Base-by-base conservation (phyloP, 345 rosid species). In the Pseudoturritis turrita region DNA sequence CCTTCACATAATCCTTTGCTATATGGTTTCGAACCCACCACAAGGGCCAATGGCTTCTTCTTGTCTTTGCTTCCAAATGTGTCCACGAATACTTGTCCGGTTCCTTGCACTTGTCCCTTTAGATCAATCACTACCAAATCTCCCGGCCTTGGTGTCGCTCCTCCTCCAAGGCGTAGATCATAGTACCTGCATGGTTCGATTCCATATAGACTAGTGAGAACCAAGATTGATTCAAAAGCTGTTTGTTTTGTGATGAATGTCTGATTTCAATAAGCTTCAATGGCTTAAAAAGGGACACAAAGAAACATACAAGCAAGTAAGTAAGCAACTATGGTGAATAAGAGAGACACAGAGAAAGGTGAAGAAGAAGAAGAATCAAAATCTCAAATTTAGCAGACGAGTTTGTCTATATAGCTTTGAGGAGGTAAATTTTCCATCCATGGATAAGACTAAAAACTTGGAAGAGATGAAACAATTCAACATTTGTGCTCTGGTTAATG, bases 1-100 rank as follows among this genome's bases (percentile, higher is more conserved):
- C 97, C 98, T 82, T 88, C 87, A 54, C 97, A 94, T 82, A 91
- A 61, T 44, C 97, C 98, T 58, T 82, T 91, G 43, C 83, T 81
- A 41, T 88, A 91, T 39, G 90, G 96, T 65, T 92, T 88, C 35
- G 96, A 91, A 37, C 91, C 96, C 82, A 94, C 65, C 61, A 89
- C 85, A 50, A 94, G 63, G 0, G 96, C 97, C 75, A 91, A 31
- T 51, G 97, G 79, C 68, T 83, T 89, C 77, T 78, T 83, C 45
- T 78, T 83, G 52, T 19, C 79, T 52, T 61, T 61, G 44, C 71
- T 79, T 10, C 74, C 83, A 57, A 84, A 86, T 51, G 96, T 91
- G 53, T 94, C 87, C 3, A 88, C 91, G 44, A 89, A 86, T 25
- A 81, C 86, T 70, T 88, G 51, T 14, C 81, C 91, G 0, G 81